phyloP scores from a whole-genome alignment of 768 basidiomycete genomes.

The Leccinum disarticulatum region DNA sequence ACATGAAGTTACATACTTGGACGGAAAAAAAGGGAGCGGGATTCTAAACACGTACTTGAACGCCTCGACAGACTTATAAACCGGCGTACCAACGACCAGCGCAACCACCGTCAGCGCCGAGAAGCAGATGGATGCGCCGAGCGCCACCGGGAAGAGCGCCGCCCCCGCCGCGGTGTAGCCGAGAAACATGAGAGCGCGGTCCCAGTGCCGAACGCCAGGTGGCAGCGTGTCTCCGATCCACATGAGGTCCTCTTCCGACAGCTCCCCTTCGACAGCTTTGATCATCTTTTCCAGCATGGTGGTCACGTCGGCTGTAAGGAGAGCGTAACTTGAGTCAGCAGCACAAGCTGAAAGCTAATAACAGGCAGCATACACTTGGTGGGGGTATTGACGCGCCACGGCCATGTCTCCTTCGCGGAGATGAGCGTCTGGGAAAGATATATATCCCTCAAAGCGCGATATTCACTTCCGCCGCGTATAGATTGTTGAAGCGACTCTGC shows the following conservation, averaged over 20 bases:
- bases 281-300: constrained; percentile 24
- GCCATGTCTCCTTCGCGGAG: not conserved
- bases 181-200: not conserved
- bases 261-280: constrained; percentile 15
- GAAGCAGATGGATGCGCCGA: constrained; percentile 16
- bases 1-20: not conserved
- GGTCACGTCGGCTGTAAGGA: constrained; percentile 13
- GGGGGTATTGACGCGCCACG: not conserved
- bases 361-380: not conserved
- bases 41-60: not conserved
- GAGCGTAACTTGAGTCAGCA: not conserved
- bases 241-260: constrained; percentile 20
- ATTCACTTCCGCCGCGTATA: not conserved
- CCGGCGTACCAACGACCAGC: no score
- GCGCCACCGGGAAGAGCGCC: constrained; percentile 9
- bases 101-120: not conserved
- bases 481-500: not conserved
- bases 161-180: not conserved
- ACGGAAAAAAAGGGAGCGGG: not conserved
- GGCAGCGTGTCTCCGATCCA: constrained; percentile 16
- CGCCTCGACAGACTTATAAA: not conserved
- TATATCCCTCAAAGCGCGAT: not conserved
- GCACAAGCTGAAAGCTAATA: not conserved
- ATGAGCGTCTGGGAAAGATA: not conserved
- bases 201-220: constrained; percentile 22